These are phyloP conservation scores for Claviceps purpurea DNA, from an alignment of 2,329 filamentous ascomycete species.

Conservation along the genomic window DNA sequence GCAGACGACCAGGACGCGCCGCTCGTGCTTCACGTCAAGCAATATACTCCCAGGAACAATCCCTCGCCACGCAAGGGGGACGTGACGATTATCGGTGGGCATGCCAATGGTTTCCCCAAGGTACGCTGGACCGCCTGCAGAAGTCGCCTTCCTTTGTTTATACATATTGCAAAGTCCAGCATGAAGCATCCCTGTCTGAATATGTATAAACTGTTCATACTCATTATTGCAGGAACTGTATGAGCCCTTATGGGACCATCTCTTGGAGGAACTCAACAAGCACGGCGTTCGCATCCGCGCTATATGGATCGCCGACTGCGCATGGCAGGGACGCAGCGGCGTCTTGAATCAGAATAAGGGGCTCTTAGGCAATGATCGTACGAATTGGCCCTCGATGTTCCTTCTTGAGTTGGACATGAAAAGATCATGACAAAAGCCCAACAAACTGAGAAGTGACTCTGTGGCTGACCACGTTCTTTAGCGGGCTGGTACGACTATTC, in stretches of 20 bases:
- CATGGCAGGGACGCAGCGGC: slow-evolving; percentile 69
- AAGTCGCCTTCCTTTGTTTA: background rate
- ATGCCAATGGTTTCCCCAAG: slow-evolving; percentile 91
- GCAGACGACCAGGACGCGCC: slow-evolving; percentile 60
- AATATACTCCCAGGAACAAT: slow-evolving; percentile 71
- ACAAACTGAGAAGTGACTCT: background rate
- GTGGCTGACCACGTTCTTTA: slow-evolving; percentile 18
- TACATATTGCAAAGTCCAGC: too few species aligned
- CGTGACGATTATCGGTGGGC: slow-evolving; percentile 72
- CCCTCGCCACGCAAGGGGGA: slow-evolving; percentile 55
- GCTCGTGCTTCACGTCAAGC: slow-evolving; percentile 66
- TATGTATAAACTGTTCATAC: too few species aligned
- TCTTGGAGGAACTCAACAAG: slow-evolving; percentile 44
- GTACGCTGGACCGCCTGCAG: slow-evolving; percentile 24
- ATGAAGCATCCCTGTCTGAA: background rate
- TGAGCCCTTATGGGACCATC: slow-evolving; percentile 80
- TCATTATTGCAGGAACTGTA: slow-evolving; percentile 58
- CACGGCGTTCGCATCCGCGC: slow-evolving; percentile 57
- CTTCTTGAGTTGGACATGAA: too few species aligned
- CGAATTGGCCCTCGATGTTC: slow-evolving; percentile 13
- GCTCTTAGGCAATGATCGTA: slow-evolving; percentile 69
- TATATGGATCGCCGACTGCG: slow-evolving; percentile 87
- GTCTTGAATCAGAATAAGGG: slow-evolving; percentile 55
- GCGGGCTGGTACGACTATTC: slow-evolving; percentile 78
- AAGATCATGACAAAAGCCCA: too few species aligned